Conservation (phyloP, 192 early-diverging fungal species). For the Coemansia sp. region DNA sequence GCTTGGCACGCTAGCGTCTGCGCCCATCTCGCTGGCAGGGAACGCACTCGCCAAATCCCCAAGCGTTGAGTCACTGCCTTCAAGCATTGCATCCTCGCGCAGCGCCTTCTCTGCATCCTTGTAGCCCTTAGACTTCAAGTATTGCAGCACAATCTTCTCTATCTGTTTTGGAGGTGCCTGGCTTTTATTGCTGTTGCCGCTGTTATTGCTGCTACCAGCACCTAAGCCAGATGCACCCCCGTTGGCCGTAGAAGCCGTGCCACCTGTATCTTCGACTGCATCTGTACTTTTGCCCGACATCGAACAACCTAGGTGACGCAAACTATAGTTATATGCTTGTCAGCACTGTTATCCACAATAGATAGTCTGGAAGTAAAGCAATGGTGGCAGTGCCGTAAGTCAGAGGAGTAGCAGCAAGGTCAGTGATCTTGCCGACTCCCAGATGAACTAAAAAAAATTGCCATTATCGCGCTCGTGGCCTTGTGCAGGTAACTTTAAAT, state of each 20-base stretch:
- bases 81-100: constrained; percentile 57
- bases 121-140: constrained; percentile 69
- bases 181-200: constrained; percentile 7
- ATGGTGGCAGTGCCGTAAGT: too few relatives aligned
- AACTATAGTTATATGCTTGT: too few relatives aligned
- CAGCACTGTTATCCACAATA: neutral
- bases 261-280: constrained; percentile 6
- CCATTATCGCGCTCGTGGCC: too few relatives aligned
- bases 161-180: constrained; percentile 44
- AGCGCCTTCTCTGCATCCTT: constrained; percentile 65
- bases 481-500: too few relatives aligned
- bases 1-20: constrained; percentile 61
- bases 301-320: neutral
- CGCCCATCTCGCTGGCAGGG: constrained; percentile 45
- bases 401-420: too few relatives aligned
- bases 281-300: neutral
- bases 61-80: constrained; percentile 43
- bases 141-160: constrained; percentile 65
- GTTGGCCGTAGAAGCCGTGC: neutral
- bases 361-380: neutral
- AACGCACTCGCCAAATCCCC: constrained; percentile 48
- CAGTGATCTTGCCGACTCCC: too few relatives aligned
- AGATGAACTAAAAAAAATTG: too few relatives aligned
- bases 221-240: too few relatives aligned
- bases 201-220: neutral